phyloP scores from a whole-genome alignment of 2,329 filamentous ascomycete genomes.

The Venturia pyrina region DNA sequence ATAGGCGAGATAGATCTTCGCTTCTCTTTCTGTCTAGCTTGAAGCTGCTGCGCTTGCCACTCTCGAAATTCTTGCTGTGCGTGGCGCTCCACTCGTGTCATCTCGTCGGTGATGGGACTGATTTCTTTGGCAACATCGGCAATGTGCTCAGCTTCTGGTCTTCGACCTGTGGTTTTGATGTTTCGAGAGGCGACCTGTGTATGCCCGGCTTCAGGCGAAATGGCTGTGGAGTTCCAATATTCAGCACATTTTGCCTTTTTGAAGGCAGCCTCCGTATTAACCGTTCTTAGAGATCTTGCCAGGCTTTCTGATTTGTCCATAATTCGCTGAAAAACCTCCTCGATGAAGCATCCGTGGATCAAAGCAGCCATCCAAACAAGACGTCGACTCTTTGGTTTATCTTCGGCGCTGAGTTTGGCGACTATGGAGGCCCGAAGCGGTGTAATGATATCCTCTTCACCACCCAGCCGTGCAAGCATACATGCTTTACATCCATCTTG shows the following conservation, averaged over 20 bases:
- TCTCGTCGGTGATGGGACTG: background rate
- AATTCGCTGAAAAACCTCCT: background rate
- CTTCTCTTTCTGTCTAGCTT: background rate
- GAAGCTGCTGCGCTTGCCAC: background rate
- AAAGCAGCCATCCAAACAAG: slow-evolving; percentile 4
- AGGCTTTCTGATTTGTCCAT: background rate
- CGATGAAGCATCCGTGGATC: background rate
- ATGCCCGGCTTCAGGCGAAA: background rate
- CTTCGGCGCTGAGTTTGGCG: background rate
- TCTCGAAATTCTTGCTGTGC: background rate
- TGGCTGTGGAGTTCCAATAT: background rate
- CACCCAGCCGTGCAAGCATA: slow-evolving; percentile 8
- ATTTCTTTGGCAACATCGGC: background rate
- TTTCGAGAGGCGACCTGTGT: background rate
- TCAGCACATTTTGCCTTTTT: background rate
- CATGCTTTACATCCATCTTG: slow-evolving; percentile 10
- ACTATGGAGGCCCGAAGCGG: slow-evolving; percentile 2
- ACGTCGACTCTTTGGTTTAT: background rate
- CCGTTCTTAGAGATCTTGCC: background rate
- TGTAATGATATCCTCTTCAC: slow-evolving; percentile 6
- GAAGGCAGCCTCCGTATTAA: background rate
- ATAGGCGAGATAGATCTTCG: background rate
- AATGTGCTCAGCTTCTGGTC: background rate
- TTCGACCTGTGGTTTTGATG: background rate
- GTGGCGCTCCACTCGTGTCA: background rate